Percentiles rank a stretch among this genome's conserved stretches.
These are phyloP conservation scores for Ustilago esculenta DNA, from an alignment of 1,284 basidiomycete genomes.

Conservation along the genomic window DNA sequence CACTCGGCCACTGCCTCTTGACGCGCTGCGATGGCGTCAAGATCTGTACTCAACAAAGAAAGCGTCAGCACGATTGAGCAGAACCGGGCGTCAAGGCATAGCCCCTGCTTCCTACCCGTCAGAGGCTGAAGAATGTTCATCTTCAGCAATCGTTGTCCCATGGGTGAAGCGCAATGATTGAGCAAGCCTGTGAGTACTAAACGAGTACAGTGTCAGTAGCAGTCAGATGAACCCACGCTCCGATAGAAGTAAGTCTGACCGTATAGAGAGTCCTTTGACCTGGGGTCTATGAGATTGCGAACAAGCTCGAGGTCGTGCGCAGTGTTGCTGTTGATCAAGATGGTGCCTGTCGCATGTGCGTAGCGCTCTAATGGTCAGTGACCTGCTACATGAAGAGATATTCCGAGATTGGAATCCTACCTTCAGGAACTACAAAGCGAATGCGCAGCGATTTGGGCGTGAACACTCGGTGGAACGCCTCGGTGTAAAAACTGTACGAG, in stretches of 20 bases:
- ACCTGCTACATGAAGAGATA: too few species aligned
- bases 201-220: too few species aligned
- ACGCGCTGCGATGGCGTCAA: slow-evolving; percentile 77
- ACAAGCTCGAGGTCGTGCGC: slow-evolving; percentile 87
- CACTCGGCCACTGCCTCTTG: slow-evolving; percentile 74
- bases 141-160: slow-evolving; percentile 82
- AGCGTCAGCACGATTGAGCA: too few species aligned
- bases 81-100: too few species aligned
- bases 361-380: too few species aligned
- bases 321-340: slow-evolving; percentile 90
- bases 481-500: slow-evolving; percentile 81
- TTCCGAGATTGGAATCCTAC: slow-evolving; percentile 5
- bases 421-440: slow-evolving; percentile 77
- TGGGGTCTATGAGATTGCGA: slow-evolving; percentile 33
- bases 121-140: slow-evolving; percentile 84
- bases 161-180: slow-evolving; percentile 85
- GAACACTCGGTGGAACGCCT: slow-evolving; percentile 71
- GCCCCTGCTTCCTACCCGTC: too few species aligned
- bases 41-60: slow-evolving; percentile 68
- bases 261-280: slow-evolving; percentile 41
- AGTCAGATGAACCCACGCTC: too few species aligned
- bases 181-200: slow-evolving; percentile 70
- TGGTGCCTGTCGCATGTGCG: slow-evolving; percentile 75
- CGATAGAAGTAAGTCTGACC: slow-evolving; percentile 18
- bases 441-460: slow-evolving; percentile 79